Percentiles rank a stretch among this genome's conserved stretches.
phyloP scores from a whole-genome alignment of 2,329 filamentous ascomycete genomes.

The Fonsecaea multimorphosa region DNA sequence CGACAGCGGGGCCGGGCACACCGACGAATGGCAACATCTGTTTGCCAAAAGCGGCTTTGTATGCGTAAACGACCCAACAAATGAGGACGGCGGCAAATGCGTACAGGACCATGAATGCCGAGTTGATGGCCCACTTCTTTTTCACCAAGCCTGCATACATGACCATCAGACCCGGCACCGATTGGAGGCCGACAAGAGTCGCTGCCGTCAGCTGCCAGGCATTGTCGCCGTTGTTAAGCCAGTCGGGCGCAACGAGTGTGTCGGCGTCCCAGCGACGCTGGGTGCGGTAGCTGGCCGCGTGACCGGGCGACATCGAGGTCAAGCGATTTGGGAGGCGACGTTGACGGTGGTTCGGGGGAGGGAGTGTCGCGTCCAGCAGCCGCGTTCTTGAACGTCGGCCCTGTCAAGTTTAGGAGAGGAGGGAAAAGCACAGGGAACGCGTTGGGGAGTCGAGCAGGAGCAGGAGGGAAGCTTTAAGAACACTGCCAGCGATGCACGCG shows the following conservation, averaged over 20 bases:
- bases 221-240: conserved; percentile 57
- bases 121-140: conserved; percentile 58
- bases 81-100: conserved; percentile 57
- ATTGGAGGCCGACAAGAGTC: conserved; percentile 57
- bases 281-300: conserved; percentile 1
- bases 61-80: conserved; percentile 58
- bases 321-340: neutral
- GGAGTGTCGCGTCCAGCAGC: neutral
- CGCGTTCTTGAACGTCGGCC: neutral
- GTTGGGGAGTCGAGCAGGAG: neutral
- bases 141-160: conserved; percentile 55
- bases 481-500: conserved; percentile 17
- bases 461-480: conserved; percentile 14
- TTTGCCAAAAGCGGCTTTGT: conserved; percentile 57
- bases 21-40: conserved; percentile 59
- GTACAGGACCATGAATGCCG: conserved; percentile 60
- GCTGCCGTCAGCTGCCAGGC: conserved; percentile 61
- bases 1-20: conserved; percentile 54
- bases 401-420: neutral
- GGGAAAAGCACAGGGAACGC: conserved; percentile 1
- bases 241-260: conserved; percentile 37
- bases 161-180: conserved; percentile 57
- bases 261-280: conserved; percentile 37
- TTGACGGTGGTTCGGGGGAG: neutral
- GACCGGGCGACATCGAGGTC: conserved; percentile 9